A percentile compares a stretch with the other conserved stretches of the same genome.
phyloP scores from a whole-genome alignment of 2,329 filamentous ascomycete species.

The Akanthomyces uredinophilus region DNA sequence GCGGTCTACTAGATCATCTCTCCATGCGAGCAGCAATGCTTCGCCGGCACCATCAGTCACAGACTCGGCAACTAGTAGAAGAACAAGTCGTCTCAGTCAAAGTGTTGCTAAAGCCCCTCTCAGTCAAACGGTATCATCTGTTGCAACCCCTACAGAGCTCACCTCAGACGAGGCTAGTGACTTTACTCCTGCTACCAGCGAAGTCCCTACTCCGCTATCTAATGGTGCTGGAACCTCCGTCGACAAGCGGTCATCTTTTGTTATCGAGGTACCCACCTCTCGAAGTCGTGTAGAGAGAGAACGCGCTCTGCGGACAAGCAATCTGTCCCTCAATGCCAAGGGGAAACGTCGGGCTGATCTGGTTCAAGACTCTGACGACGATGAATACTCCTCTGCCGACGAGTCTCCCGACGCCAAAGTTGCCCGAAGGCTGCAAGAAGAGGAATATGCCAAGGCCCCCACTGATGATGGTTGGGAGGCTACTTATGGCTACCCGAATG shows the following conservation, averaged over 20 bases:
- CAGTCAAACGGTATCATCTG: constrained; percentile 30
- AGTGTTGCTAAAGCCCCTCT: neutral
- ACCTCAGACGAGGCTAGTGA: constrained; percentile 28
- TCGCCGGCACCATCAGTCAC: constrained; percentile 1
- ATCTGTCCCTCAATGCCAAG: constrained; percentile 42
- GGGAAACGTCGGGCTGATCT: constrained; percentile 38
- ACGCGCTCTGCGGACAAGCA: constrained; percentile 34
- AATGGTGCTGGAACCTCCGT: neutral
- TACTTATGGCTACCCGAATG: neutral
- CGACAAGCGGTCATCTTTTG: constrained; percentile 16
- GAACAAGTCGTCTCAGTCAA: neutral
- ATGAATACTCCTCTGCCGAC: constrained; percentile 24
- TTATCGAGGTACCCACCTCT: constrained; percentile 28
- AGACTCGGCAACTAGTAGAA: neutral
- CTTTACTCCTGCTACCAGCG: constrained; percentile 34
- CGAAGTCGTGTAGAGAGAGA: constrained; percentile 24
- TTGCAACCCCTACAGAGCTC: constrained; percentile 25
- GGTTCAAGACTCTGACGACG: constrained; percentile 38
- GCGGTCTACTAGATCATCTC: constrained; percentile 2
- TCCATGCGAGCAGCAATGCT: constrained; percentile 8
- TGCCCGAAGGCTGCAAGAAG: constrained; percentile 31
- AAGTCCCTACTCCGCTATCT: constrained; percentile 29
- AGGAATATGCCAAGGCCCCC: constrained; percentile 25
- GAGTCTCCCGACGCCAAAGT: constrained; percentile 25
- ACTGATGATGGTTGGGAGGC: neutral